Percentiles rank a stretch among this genome's conserved stretches.
Conservation (phyloP, 495 filamentous ascomycete genomes). For the Neurospora tetrasperma region DNA sequence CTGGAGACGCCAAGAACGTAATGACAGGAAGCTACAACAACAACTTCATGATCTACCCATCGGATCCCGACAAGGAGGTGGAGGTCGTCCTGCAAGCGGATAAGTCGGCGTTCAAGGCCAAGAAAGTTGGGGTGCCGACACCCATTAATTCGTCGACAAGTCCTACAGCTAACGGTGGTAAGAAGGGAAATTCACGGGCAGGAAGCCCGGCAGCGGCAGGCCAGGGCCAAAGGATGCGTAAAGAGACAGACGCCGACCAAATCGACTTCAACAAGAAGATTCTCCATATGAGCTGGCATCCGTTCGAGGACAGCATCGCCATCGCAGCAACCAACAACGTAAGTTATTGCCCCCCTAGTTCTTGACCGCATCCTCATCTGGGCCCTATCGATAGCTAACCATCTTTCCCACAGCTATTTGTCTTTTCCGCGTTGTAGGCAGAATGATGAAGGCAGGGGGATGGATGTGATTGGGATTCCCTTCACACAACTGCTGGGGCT, state of each 20-base stretch:
- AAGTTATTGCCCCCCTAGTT: constrained; percentile 30
- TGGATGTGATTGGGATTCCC: background rate
- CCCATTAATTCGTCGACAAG: constrained; percentile 78
- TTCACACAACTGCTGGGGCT: background rate
- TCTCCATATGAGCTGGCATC: constrained; percentile 99
- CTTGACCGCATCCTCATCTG: background rate
- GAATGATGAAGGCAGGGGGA: background rate
- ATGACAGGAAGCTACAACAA: constrained; percentile 99
- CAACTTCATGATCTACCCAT: constrained; percentile 99
- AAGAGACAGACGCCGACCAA: constrained; percentile 98
- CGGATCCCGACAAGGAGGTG: constrained; percentile 87
- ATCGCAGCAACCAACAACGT: constrained; percentile 99
- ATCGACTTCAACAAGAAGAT: constrained; percentile 99
- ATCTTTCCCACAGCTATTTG: constrained; percentile 61
- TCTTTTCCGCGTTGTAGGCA: constrained; percentile 87
- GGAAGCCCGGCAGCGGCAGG: constrained; percentile 77
- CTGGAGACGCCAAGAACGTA: constrained; percentile 94
- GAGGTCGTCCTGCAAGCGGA: constrained; percentile 97
- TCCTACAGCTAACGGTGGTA: constrained; percentile 62
- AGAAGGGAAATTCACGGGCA: constrained; percentile 74
- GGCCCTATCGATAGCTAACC: constrained; percentile 12
- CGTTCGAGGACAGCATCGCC: constrained; percentile 97
- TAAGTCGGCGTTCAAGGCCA: constrained; percentile 98
- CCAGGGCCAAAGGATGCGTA: constrained; percentile 89
- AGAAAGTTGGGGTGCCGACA: constrained; percentile 96